Conservation (phyloP, 768 basidiomycete genomes). For the Russula lepida region DNA sequence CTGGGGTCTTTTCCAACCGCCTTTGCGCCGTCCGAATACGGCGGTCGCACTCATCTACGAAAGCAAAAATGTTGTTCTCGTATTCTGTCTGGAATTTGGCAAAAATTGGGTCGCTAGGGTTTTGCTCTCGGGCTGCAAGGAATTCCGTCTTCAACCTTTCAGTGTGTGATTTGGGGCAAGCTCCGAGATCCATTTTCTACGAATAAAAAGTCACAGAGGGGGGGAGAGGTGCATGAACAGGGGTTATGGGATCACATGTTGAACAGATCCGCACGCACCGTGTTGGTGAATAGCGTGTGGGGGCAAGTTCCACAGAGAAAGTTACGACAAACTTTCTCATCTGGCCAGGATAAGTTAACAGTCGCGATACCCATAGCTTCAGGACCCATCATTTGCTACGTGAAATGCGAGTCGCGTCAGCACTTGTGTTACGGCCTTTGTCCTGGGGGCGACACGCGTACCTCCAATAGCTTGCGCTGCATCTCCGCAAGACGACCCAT, state of each 20-base stretch:
- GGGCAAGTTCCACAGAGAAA: constrained; percentile 99
- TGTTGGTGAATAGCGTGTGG: constrained; percentile 95
- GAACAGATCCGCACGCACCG: constrained; percentile 62
- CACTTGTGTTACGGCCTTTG: neutral
- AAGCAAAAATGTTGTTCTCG: constrained; percentile 88
- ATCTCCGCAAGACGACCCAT: constrained; percentile 97
- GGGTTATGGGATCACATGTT: neutral
- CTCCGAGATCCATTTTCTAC: constrained; percentile 99
- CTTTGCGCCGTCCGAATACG: constrained; percentile 90
- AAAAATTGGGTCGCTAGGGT: constrained; percentile 74
- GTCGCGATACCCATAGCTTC: constrained; percentile 97
- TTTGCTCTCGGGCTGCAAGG: constrained; percentile 65
- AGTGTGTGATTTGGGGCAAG: constrained; percentile 94
- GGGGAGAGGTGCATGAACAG: neutral
- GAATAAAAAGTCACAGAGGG: neutral
- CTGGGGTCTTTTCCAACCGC: constrained; percentile 96
- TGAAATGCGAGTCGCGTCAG: constrained; percentile 27
- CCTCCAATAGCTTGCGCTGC: constrained; percentile 87
- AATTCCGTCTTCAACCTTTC: constrained; percentile 91
- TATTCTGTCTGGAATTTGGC: constrained; percentile 90
- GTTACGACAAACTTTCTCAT: constrained; percentile 97
- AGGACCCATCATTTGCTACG: constrained; percentile 99
- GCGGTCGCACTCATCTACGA: constrained; percentile 98
- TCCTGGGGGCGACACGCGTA: constrained; percentile 22
- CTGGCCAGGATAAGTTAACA: constrained; percentile 85